Percentiles rank a stretch among this genome's conserved stretches.
These are phyloP conservation scores for Forsythia suspensa DNA, from an alignment of 257 asterid species.

Conservation along the genomic window DNA sequence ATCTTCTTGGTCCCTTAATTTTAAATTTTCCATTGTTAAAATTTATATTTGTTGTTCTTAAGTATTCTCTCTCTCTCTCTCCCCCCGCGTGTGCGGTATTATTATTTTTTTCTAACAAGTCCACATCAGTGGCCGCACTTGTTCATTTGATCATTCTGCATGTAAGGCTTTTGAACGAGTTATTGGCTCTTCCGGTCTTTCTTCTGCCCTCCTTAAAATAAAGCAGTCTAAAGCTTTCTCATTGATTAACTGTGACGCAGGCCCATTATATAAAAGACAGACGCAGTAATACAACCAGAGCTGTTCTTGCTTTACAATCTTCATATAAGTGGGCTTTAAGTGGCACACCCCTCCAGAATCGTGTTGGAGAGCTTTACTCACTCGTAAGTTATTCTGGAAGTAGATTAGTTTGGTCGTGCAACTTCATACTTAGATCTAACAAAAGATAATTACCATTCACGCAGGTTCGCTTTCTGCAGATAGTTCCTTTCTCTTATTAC, in stretches of 20 bases:
- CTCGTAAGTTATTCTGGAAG: constrained; percentile 63
- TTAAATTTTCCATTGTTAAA: neutral
- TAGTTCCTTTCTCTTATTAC: constrained; percentile 81
- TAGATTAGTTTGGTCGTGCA: constrained; percentile 12
- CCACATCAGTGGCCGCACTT: constrained; percentile 4
- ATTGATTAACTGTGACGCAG: constrained; percentile 34
- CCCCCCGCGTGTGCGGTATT: neutral
- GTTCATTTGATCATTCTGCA: neutral
- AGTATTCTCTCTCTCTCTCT: neutral
- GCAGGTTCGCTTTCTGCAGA: constrained; percentile 92
- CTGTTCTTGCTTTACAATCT: constrained; percentile 78
- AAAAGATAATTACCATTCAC: constrained; percentile 20
- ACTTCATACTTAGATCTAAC: constrained; percentile 22
- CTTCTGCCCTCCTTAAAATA: neutral
- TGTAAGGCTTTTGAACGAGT: neutral
- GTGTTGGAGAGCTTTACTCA: constrained; percentile 96
- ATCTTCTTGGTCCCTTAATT: neutral
- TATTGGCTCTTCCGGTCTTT: neutral
- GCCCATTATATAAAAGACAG: constrained; percentile 93
- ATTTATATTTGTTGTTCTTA: neutral
- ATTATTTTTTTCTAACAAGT: neutral
- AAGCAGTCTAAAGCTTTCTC: neutral
- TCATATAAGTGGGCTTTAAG: constrained; percentile 91
- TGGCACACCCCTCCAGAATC: constrained; percentile 99
- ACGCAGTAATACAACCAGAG: constrained; percentile 79